Evolutionary conservation across 2,329 filamentous ascomycete genomes (phyloP).

Genomic region (Canariomyces notabilis): DNA sequence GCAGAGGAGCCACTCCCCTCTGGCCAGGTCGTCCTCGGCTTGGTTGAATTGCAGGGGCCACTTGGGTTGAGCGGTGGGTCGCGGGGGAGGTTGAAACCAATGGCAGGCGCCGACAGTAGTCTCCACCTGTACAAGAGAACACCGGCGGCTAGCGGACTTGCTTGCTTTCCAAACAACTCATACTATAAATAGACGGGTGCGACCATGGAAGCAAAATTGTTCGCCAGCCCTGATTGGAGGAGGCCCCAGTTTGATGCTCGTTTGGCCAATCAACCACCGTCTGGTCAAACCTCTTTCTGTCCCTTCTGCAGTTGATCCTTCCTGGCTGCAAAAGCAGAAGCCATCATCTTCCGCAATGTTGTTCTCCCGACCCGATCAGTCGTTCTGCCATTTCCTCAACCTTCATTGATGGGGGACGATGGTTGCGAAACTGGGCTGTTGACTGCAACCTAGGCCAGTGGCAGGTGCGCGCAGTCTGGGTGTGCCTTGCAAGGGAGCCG

Average conservation of each 20-base stretch:
- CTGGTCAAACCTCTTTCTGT: neutral
- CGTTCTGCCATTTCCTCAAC: neutral
- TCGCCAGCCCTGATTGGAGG: slow-evolving; percentile 10
- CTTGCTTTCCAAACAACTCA: slow-evolving; percentile 25
- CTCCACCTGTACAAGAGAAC: slow-evolving; percentile 13
- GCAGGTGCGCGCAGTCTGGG: too few relatives aligned
- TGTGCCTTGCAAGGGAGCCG: neutral
- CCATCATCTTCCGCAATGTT: neutral
- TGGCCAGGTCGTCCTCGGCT: too few relatives aligned
- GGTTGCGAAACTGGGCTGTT: too few relatives aligned
- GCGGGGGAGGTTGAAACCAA: slow-evolving; percentile 18
- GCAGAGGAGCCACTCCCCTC: too few relatives aligned
- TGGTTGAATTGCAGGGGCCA: slow-evolving; percentile 22
- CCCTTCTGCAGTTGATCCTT: neutral
- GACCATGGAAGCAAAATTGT: slow-evolving; percentile 16
- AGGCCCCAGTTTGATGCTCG: neutral
- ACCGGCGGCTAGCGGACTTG: slow-evolving; percentile 25
- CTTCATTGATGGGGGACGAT: too few relatives aligned
- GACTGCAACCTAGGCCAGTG: too few relatives aligned
- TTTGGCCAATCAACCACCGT: slow-evolving; percentile 9
- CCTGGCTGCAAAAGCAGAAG: neutral
- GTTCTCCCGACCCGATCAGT: neutral
- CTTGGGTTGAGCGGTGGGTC: slow-evolving; percentile 16
- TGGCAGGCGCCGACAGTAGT: slow-evolving; percentile 1
- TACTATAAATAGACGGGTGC: slow-evolving; percentile 25